phyloP scores from a whole-genome alignment of 2,329 filamentous ascomycete genomes.

The Paraphaeosphaeria sporulosa region DNA sequence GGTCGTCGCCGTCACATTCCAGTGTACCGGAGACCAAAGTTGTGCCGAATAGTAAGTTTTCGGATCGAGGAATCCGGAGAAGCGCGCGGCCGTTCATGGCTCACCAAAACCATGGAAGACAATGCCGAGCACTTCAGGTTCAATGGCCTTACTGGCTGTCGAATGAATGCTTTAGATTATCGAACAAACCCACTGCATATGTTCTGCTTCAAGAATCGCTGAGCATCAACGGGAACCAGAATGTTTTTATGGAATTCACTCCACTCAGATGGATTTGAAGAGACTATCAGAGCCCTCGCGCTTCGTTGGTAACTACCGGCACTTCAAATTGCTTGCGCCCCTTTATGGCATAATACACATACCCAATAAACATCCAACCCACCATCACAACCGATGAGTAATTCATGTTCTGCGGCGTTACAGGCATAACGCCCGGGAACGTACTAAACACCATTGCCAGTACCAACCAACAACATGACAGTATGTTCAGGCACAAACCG shows the following conservation, averaged over 20 bases:
- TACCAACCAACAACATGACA: constrained; percentile 55
- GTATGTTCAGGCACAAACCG: constrained; percentile 50
- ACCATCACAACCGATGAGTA: constrained; percentile 55
- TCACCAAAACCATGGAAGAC: too few species aligned
- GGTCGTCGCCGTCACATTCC: too few species aligned
- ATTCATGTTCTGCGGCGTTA: constrained; percentile 57
- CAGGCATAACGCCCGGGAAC: constrained; percentile 53
- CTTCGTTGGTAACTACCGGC: constrained; percentile 27
- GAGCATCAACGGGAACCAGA: not conserved
- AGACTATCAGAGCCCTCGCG: not conserved
- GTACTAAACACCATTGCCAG: constrained; percentile 57
- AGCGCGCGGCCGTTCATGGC: too few species aligned
- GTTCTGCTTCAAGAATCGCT: not conserved
- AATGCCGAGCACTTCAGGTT: too few species aligned
- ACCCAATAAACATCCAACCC: constrained; percentile 51
- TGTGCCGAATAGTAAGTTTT: too few species aligned
- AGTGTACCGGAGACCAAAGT: too few species aligned
- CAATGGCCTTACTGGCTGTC: too few species aligned
- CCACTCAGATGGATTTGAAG: not conserved
- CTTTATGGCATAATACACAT: constrained; percentile 42
- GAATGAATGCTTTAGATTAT: too few species aligned
- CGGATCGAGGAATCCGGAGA: too few species aligned
- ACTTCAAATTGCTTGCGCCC: constrained; percentile 37
- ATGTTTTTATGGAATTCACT: not conserved
- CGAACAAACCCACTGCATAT: too few species aligned